Conservation (phyloP, 257 asterid species). For the Solanum piurae region DNA sequence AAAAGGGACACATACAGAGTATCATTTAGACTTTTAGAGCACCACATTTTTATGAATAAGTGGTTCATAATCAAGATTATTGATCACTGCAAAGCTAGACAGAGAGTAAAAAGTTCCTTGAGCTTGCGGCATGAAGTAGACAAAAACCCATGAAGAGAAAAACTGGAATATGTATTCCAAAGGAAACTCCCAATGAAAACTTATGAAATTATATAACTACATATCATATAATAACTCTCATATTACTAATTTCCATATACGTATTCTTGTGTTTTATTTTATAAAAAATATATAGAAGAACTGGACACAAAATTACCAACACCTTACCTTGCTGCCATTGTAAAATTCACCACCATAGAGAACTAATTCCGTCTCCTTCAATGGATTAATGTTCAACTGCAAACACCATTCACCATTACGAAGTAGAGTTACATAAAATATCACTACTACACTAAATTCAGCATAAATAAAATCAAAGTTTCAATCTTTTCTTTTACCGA, state of each 20-base stretch:
- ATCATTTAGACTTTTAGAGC: background rate
- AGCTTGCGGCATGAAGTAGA: background rate
- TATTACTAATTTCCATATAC: background rate
- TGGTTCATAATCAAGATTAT: background rate
- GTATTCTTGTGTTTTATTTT: background rate
- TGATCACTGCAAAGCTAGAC: background rate
- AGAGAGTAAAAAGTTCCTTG: background rate
- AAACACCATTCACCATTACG: background rate
- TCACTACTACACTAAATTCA: background rate
- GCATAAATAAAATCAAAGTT: background rate
- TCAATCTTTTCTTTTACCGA: constrained; percentile 35
- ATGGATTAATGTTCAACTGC: constrained; percentile 76
- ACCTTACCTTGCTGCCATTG: constrained; percentile 79
- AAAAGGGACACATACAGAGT: background rate
- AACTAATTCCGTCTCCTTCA: constrained; percentile 80
- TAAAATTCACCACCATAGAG: constrained; percentile 96
- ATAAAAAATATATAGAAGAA: background rate
- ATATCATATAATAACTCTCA: background rate
- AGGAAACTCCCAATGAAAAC: background rate
- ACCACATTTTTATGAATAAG: background rate
- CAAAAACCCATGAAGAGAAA: background rate
- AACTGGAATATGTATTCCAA: background rate
- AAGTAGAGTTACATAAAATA: background rate
- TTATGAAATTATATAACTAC: background rate
- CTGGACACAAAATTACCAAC: background rate